Percentiles rank a stretch among this genome's conserved stretches.
These are phyloP conservation scores for Hanseniaspora vineae DNA, from an alignment of 805 yeast species.

Conservation along the genomic window DNA sequence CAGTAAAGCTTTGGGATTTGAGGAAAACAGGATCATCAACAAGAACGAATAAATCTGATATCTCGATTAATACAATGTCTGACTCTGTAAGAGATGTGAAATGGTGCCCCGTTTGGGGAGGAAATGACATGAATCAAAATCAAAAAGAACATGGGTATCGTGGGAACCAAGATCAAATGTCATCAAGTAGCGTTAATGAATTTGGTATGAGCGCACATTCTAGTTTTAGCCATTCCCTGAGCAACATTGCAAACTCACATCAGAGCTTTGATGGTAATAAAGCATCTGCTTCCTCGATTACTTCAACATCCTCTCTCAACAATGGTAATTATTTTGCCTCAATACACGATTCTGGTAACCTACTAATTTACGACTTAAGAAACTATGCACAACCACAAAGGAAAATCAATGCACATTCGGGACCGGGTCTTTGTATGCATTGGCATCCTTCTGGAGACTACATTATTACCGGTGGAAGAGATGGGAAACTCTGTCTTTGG, in stretches of 20 bases:
- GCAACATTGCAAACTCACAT: background rate
- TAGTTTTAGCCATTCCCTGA: background rate
- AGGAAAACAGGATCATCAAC: constrained; percentile 26
- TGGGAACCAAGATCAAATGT: too few species aligned
- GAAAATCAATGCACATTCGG: constrained; percentile 77
- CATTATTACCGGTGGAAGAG: constrained; percentile 87
- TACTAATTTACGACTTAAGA: constrained; percentile 81
- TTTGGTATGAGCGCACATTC: background rate
- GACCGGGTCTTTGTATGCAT: constrained; percentile 78
- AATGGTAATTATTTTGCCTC: constrained; percentile 48
- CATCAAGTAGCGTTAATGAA: background rate
- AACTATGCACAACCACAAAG: constrained; percentile 49
- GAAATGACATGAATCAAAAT: constrained; percentile 25
- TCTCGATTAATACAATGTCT: constrained; percentile 36
- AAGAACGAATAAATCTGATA: constrained; percentile 14
- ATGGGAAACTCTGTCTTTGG: constrained; percentile 35
- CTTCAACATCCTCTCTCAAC: background rate
- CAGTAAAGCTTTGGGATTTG: constrained; percentile 65
- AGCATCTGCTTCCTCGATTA: background rate
- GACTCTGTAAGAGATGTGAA: constrained; percentile 56
- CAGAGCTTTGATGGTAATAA: background rate
- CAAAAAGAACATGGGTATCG: too few species aligned
- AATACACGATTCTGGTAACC: constrained; percentile 78
- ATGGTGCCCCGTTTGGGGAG: constrained; percentile 34
- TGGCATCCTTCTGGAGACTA: constrained; percentile 81